Conservation (phyloP, 192 early-diverging fungal species). For the Podila epicladia region DNA sequence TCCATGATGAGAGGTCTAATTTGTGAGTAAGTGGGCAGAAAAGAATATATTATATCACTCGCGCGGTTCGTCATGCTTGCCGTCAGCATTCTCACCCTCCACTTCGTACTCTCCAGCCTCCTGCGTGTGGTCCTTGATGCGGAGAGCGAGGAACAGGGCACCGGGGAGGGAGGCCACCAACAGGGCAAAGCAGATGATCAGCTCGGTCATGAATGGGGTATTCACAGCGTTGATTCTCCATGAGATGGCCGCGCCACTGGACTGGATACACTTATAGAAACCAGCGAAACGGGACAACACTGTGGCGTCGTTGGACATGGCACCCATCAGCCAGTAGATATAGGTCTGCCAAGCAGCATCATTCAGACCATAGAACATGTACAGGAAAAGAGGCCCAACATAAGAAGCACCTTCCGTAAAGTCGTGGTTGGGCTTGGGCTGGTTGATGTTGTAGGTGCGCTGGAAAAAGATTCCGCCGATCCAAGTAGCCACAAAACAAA, state of each 20-base stretch:
- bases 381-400: conserved; percentile 68
- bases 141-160: conserved; percentile 6
- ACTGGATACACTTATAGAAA: conserved; percentile 90
- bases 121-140: conserved; percentile 12
- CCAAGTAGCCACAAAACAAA: conserved; percentile 65
- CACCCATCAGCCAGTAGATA: conserved; percentile 85
- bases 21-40: no score
- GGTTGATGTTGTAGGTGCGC: conserved; percentile 49
- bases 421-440: conserved; percentile 36
- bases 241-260: conserved; percentile 69
- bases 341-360: conserved; percentile 80
- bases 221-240: conserved; percentile 67
- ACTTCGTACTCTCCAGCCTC: neutral
- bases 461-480: conserved; percentile 62
- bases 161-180: conserved; percentile 18
- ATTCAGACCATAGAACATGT: conserved; percentile 73
- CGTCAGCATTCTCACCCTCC: neutral
- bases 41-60: no score
- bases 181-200: conserved; percentile 22
- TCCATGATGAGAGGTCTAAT: no score
- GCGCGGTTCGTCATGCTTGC: no score
- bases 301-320: conserved; percentile 79
- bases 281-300: conserved; percentile 74
- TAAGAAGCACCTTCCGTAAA: conserved; percentile 53
- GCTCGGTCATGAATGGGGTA: conserved; percentile 9